These are phyloP conservation scores for Mollisiaceae sp. DNA, from an alignment of 2,329 filamentous ascomycete genomes.

Conservation along the genomic window DNA sequence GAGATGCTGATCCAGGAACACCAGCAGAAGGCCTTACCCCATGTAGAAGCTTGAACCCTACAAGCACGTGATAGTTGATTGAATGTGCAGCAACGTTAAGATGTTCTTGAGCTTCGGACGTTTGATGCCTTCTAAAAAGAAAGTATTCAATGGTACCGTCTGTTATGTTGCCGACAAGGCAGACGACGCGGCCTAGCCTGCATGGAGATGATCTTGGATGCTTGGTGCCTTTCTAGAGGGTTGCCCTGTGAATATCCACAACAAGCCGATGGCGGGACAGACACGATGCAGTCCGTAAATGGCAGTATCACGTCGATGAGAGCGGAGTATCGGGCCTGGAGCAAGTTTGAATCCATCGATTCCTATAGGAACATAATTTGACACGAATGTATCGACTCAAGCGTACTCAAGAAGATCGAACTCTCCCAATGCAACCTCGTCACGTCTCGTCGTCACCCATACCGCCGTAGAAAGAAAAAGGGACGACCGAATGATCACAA, in stretches of 20 bases:
- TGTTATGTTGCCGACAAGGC: background rate
- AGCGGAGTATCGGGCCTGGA: background rate
- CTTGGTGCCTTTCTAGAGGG: background rate
- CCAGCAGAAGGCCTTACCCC: background rate
- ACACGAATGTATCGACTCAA: constrained; percentile 32
- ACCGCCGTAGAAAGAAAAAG: constrained; percentile 23
- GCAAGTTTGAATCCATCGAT: constrained; percentile 25
- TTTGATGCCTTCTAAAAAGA: background rate
- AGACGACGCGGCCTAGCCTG: background rate
- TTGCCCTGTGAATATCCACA: background rate
- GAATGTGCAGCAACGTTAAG: background rate
- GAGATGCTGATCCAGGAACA: constrained; percentile 3
- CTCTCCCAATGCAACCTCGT: constrained; percentile 21
- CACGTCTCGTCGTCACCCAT: constrained; percentile 26
- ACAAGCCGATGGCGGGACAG: background rate
- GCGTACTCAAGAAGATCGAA: constrained; percentile 29
- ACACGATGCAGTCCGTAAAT: background rate
- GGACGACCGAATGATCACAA: constrained; percentile 13
- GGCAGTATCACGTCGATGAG: background rate
- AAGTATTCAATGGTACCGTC: background rate
- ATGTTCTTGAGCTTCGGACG: background rate
- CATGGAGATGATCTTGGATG: background rate
- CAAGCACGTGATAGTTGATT: background rate
- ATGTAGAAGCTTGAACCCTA: background rate
- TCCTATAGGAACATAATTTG: constrained; percentile 33